Percentiles rank a stretch among this genome's conserved stretches.
Evolutionary conservation across 179 eudicot genomes (phyloP).

Genomic region (Camellia oleifera): DNA sequence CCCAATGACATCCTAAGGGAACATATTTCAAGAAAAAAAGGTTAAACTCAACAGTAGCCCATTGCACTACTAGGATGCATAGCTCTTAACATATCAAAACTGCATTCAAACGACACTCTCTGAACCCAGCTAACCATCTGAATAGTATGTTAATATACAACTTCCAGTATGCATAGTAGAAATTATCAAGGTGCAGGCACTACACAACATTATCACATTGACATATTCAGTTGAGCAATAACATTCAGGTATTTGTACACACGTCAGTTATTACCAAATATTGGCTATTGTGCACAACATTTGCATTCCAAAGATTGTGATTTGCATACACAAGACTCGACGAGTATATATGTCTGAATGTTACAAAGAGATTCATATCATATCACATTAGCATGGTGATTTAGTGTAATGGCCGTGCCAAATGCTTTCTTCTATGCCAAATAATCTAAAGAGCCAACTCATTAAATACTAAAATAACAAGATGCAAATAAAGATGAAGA

Average conservation of each 20-base stretch:
- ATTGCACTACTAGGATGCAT: neutral
- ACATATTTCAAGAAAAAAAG: neutral
- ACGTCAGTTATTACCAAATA: neutral
- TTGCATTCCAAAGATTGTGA: neutral
- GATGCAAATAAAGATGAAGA: neutral
- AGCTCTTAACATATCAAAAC: neutral
- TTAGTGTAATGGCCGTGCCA: neutral
- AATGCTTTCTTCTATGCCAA: neutral
- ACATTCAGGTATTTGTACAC: neutral
- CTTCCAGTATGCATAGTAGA: neutral
- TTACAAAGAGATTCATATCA: neutral
- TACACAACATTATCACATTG: neutral
- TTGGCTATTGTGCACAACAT: neutral
- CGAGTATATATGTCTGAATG: neutral
- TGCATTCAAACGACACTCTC: neutral
- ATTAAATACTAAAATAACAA: neutral
- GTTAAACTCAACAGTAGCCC: neutral
- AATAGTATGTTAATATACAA: neutral
- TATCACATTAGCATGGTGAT: neutral
- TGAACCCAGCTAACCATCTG: neutral
- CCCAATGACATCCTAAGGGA: constrained; percentile 45
- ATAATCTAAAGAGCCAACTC: neutral
- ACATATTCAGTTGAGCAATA: neutral
- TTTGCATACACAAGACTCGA: neutral
- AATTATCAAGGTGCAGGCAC: neutral